Evolutionary conservation across 441 rosid species (phyloP).

Genomic region (Erysimum cheiri): DNA sequence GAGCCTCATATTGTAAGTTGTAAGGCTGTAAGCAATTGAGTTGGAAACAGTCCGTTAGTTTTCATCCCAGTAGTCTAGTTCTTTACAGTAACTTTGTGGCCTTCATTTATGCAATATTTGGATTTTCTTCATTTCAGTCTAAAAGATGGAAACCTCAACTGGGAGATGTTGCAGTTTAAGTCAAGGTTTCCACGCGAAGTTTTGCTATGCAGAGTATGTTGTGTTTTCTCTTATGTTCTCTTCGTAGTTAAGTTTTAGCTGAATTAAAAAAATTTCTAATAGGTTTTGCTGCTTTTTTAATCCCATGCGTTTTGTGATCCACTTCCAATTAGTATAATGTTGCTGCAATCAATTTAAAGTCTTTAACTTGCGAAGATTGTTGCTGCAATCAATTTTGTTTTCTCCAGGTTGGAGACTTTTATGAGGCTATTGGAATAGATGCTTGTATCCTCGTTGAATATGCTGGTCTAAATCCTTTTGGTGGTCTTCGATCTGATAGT

Average conservation of each 20-base stretch:
- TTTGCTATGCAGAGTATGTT: conserved; percentile 93
- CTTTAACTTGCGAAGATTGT: conserved; percentile 2
- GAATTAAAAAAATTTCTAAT: not conserved
- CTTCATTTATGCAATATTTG: conserved; percentile 18
- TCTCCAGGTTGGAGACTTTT: conserved; percentile 93
- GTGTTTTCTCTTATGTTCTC: conserved; percentile 1
- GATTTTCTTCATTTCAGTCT: conserved; percentile 59
- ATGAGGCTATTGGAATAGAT: conserved; percentile 97
- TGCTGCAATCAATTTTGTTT: not conserved
- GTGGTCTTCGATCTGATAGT: conserved; percentile 89
- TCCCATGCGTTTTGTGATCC: not conserved
- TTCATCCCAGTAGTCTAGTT: not conserved
- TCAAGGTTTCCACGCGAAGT: conserved; percentile 95
- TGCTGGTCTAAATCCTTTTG: conserved; percentile 99
- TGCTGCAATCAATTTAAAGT: not conserved
- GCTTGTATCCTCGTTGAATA: conserved; percentile 96
- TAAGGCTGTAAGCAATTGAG: not conserved
- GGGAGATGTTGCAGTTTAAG: conserved; percentile 93
- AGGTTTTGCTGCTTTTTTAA: not conserved
- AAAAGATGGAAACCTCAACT: conserved; percentile 90
- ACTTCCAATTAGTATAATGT: not conserved
- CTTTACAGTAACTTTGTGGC: not conserved
- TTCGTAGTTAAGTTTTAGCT: not conserved
- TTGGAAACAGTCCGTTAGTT: not conserved
- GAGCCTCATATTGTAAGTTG: conserved; percentile 4